phyloP scores from a whole-genome alignment of 257 asterid genomes.

The Knoxia roxburghii region DNA sequence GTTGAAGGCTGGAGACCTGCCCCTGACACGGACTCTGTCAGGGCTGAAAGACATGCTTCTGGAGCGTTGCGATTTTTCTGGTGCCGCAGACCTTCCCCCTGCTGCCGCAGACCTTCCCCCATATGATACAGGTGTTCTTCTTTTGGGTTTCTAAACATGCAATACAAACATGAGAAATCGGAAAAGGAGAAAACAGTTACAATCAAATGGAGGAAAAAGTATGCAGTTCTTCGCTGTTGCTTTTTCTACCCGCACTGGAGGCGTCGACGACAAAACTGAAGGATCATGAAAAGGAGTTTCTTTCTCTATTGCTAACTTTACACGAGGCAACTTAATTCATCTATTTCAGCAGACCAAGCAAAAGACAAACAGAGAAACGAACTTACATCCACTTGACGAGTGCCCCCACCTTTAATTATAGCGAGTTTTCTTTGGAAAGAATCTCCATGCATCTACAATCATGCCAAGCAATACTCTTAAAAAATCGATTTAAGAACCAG shows the following conservation, averaged over 20 bases:
- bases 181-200: not conserved
- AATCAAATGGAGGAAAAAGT: not conserved
- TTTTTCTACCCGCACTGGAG: not conserved
- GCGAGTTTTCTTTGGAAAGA: slow-evolving; percentile 91
- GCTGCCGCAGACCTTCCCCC: slow-evolving; percentile 83
- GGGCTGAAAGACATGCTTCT: slow-evolving; percentile 98
- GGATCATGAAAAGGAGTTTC: not conserved
- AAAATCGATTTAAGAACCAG: slow-evolving; percentile 4
- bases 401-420: slow-evolving; percentile 59
- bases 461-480: slow-evolving; percentile 20
- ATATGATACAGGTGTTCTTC: slow-evolving; percentile 61
- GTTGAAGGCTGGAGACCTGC: slow-evolving; percentile 96
- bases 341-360: too few relatives aligned
- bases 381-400: slow-evolving; percentile 64
- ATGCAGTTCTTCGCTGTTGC: not conserved
- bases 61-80: slow-evolving; percentile 85
- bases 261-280: slow-evolving; percentile 1
- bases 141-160: slow-evolving; percentile 69
- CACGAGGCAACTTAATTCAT: not conserved
- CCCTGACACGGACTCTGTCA: slow-evolving; percentile 96
- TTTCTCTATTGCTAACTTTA: not conserved
- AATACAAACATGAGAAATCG: slow-evolving; percentile 14
- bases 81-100: slow-evolving; percentile 77
- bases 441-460: slow-evolving; percentile 78
- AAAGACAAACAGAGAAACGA: slow-evolving; percentile 7